Evolutionary conservation across 2,329 filamentous ascomycete genomes (phyloP).

Genomic region (Botryotinia globosa): DNA sequence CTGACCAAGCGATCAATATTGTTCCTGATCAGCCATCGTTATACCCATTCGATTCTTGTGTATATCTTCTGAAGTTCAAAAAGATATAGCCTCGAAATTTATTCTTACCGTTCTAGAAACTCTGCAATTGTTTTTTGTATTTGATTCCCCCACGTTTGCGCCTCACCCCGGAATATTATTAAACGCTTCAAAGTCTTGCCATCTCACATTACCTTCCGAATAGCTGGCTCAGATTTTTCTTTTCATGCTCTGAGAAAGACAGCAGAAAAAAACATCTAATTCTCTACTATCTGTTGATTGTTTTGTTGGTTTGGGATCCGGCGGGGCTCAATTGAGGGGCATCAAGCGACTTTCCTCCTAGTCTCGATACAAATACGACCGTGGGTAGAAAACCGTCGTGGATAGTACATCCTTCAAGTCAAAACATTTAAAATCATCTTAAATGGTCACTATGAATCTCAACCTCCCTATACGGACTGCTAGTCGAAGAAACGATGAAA

Average conservation of each 20-base stretch:
- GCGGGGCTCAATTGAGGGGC: constrained; percentile 9
- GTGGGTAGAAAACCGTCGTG: constrained; percentile 11
- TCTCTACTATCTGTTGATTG: background rate
- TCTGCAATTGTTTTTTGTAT: background rate
- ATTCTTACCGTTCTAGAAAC: background rate
- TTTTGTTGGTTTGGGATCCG: background rate
- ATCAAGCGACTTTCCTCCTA: constrained; percentile 14
- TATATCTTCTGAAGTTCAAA: background rate
- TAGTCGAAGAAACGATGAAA: constrained; percentile 37
- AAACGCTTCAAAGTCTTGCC: background rate
- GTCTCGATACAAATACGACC: background rate
- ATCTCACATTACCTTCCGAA: background rate
- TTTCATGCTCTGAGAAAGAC: background rate
- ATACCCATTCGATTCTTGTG: background rate
- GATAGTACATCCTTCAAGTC: constrained; percentile 19
- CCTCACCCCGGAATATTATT: background rate
- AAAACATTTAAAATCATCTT: background rate
- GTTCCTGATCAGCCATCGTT: background rate
- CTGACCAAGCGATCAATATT: constrained; percentile 3
- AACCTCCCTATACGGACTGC: constrained; percentile 36
- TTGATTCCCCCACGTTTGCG: background rate
- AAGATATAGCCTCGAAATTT: background rate
- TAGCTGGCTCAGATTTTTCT: background rate
- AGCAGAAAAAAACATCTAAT: background rate
- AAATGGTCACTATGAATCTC: constrained; percentile 36